Conservation (phyloP, 2,329 filamentous ascomycete species). For the Penicillium frequentans region DNA sequence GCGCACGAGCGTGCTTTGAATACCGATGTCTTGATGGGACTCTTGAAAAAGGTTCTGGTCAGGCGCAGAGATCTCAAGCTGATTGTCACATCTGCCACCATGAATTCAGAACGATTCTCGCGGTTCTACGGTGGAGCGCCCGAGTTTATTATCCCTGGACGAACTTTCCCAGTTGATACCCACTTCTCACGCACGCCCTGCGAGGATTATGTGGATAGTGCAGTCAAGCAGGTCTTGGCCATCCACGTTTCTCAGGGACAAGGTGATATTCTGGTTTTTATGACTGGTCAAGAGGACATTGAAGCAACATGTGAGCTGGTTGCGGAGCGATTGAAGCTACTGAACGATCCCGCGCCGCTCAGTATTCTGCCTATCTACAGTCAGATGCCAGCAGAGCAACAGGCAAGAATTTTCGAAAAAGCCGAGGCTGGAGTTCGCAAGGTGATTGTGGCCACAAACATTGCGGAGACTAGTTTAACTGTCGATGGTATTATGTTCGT, state of each 20-base stretch:
- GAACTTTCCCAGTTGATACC: slow-evolving; percentile 95
- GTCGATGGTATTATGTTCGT: slow-evolving; percentile 99
- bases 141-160: slow-evolving; percentile 92
- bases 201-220: slow-evolving; percentile 96
- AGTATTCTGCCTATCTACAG: slow-evolving; percentile 97
- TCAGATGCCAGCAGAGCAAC: slow-evolving; percentile 97
- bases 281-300: slow-evolving; percentile 99
- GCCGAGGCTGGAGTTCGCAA: slow-evolving; percentile 89
- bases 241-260: slow-evolving; percentile 94
- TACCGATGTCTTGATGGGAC: slow-evolving; percentile 93
- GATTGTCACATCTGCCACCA: slow-evolving; percentile 96
- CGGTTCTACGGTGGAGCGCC: slow-evolving; percentile 95
- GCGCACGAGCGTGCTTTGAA: slow-evolving; percentile 96
- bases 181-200: slow-evolving; percentile 94
- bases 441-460: slow-evolving; percentile 97
- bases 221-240: slow-evolving; percentile 90
- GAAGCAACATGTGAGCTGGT: slow-evolving; percentile 94
- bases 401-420: slow-evolving; percentile 95
- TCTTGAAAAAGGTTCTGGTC: slow-evolving; percentile 95
- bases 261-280: slow-evolving; percentile 96
- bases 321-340: slow-evolving; percentile 78
- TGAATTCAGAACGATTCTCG: slow-evolving; percentile 96
- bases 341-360: slow-evolving; percentile 93
- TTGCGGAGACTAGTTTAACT: slow-evolving; percentile 95
- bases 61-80: slow-evolving; percentile 88